A percentile compares a stretch with the other conserved stretches of the same genome.
phyloP scores from a whole-genome alignment of 257 asterid species.

The Parsonsia alboflavescens region DNA sequence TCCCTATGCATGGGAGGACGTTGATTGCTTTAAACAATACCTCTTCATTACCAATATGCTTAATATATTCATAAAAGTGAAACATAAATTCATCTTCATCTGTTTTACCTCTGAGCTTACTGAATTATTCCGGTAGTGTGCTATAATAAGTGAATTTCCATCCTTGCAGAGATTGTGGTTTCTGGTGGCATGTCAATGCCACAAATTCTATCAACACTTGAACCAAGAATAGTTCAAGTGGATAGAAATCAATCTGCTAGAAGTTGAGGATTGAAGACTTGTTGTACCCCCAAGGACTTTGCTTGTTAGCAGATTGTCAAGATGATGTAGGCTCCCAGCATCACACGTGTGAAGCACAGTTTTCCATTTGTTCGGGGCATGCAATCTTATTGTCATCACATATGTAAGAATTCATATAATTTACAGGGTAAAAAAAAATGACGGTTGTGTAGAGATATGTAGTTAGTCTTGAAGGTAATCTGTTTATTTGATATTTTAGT shows the following conservation, averaged over 20 bases:
- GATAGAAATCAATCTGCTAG: conserved; percentile 33
- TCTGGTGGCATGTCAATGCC: conserved; percentile 62
- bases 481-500: not conserved
- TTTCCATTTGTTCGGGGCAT: conserved; percentile 11
- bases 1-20: not conserved
- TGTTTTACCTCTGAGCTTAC: not conserved
- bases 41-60: not conserved
- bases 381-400: conserved; percentile 9
- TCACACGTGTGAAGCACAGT: not conserved
- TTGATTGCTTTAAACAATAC: not conserved
- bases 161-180: conserved; percentile 41
- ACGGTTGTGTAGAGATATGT: conserved; percentile 23
- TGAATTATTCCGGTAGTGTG: not conserved
- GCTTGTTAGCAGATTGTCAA: not conserved
- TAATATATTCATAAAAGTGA: not conserved
- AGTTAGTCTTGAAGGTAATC: conserved; percentile 10
- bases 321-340: not conserved
- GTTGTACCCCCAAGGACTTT: conserved; percentile 6
- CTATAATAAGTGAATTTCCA: not conserved
- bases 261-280: conserved; percentile 16
- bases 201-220: conserved; percentile 36
- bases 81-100: not conserved
- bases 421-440: conserved; percentile 18
- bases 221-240: conserved; percentile 22
- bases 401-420: conserved; percentile 15